These are phyloP conservation scores for Barbarea vulgaris DNA, from an alignment of 345 rosid genomes.

Conservation along the genomic window DNA sequence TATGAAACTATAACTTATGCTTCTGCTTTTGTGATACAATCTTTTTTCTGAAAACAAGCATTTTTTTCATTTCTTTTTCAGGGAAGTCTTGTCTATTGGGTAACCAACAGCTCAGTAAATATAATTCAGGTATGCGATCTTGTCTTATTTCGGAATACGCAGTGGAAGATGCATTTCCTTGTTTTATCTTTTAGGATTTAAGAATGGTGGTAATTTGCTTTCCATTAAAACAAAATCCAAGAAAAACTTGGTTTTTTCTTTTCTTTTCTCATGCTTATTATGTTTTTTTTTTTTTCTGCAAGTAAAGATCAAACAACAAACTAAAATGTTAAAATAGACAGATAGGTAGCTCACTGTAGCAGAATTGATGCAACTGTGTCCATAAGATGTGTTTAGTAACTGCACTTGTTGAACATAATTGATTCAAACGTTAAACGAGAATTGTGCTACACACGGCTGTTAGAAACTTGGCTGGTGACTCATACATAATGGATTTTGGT, in stretches of 20 bases:
- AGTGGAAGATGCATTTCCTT: conserved; percentile 5
- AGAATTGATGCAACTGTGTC: conserved; percentile 11
- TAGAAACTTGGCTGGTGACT: conserved; percentile 7
- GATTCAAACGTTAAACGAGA: not conserved
- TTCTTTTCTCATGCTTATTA: not conserved
- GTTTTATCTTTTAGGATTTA: not conserved
- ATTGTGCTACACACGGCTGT: not conserved
- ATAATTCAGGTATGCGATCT: conserved; percentile 62
- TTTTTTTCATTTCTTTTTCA: conserved; percentile 39
- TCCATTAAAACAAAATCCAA: not conserved
- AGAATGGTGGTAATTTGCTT: not conserved
- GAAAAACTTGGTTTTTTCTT: not conserved
- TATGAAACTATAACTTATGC: not conserved
- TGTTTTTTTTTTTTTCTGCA: conserved; percentile 7
- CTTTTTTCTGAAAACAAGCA: not conserved
- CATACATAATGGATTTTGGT: not conserved
- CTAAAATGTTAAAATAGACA: not conserved
- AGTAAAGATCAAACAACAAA: not conserved
- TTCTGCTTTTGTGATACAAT: not conserved
- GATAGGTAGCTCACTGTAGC: not conserved
- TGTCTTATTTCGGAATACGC: not conserved
- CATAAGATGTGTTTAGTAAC: not conserved
- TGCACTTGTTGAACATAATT: not conserved
- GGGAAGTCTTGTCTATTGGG: conserved; percentile 96
- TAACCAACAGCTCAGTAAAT: conserved; percentile 72